Percentiles rank a stretch among this genome's conserved stretches.
These are phyloP conservation scores for Rhododendron williamsianum DNA, from an alignment of 148 eudicot genomes.

Conservation along the genomic window DNA sequence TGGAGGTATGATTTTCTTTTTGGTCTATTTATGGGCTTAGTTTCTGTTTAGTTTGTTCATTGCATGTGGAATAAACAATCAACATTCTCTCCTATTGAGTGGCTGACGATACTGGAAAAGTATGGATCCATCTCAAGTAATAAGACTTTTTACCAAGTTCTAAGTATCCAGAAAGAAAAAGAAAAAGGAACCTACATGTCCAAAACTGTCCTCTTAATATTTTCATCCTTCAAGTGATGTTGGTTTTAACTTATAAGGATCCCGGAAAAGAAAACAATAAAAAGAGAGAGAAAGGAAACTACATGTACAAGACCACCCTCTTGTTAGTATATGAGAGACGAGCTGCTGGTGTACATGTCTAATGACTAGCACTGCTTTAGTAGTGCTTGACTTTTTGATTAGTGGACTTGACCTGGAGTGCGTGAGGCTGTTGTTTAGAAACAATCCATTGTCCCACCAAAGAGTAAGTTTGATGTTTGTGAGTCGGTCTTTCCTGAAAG, in stretches of 20 bases:
- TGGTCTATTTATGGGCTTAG: neutral
- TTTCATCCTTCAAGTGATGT: neutral
- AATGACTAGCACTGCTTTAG: neutral
- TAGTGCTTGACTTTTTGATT: neutral
- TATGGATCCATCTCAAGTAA: neutral
- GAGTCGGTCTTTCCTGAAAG: neutral
- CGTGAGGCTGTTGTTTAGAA: neutral
- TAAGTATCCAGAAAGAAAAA: neutral
- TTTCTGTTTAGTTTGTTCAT: neutral
- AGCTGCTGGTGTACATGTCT: neutral
- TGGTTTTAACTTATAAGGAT: neutral
- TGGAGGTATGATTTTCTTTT: constrained; percentile 46
- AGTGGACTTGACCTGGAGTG: neutral
- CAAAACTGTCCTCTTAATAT: neutral
- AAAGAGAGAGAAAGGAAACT: neutral
- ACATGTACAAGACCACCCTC: neutral
- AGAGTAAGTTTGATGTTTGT: neutral
- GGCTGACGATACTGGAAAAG: neutral
- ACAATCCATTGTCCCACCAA: neutral
- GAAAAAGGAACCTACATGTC: neutral
- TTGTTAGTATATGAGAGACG: neutral
- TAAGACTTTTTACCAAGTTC: neutral
- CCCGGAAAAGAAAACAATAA: neutral
- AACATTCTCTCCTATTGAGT: neutral
- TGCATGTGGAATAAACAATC: neutral